Evolutionary conservation across 805 yeast species (phyloP), one percentile per base, ranked within the genome.

Genomic region (Osmozyma mogii): DNA sequence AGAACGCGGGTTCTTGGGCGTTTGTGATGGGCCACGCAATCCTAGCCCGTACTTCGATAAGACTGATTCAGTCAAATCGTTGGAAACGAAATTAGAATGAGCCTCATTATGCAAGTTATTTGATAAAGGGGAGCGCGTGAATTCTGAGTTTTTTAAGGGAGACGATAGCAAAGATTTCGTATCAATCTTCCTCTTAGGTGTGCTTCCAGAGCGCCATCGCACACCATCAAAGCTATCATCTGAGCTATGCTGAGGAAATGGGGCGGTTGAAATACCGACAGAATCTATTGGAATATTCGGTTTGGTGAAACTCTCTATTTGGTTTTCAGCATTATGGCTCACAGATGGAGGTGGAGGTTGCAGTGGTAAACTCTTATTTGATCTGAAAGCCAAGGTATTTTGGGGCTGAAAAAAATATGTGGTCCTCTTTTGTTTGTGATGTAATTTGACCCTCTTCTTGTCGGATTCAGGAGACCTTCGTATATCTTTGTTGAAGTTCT

Each of bases 131-230:
- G 24, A 8, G 18, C 27, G 18, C n/a, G 28, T 11, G n/a, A n/a
- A n/a, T 29, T 38, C 29, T 12, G 36, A 27, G 14, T 49, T 52
- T 32, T 47, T 55, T 24, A 68, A 41, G 0, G 75, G 75, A 4
- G 74, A 68, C 3, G 72, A 65, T 1, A 65, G 61, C 6, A 60
- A n/a, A n/a, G n/a, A n/a, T n/a, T n/a, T n/a, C n/a, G n/a, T n/a
- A n/a, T n/a, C n/a, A n/a, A n/a, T n/a, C n/a, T n/a, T n/a, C n/a
- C n/a, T n/a, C n/a, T n/a, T n/a, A n/a, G n/a, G n/a, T n/a, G n/a
- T n/a, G n/a, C n/a, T n/a, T n/a, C n/a, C n/a, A n/a, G n/a, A n/a
- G n/a, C n/a, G 28, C 56, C 56, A 51, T 27, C 60, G 46, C 18
- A 63, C 50, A 1, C 68, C 68, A 24, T 63, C 69, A 35, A 58